Evolutionary conservation across 352 stramenopile genomes (phyloP).

Genomic region (Thraustochytrium striatum): DNA sequence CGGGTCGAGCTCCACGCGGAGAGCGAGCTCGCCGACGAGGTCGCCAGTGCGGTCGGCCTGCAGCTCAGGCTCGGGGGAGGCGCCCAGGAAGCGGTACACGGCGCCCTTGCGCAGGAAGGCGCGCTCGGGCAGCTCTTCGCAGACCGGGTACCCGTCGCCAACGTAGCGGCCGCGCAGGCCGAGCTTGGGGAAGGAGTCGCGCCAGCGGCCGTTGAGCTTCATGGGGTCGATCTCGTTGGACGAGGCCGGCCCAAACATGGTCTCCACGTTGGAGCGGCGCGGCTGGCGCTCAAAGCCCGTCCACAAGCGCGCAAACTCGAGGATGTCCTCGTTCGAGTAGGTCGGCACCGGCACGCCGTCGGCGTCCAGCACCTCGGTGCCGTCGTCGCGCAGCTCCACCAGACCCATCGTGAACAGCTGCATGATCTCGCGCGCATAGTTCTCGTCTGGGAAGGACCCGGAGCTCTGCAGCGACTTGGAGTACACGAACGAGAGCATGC

Average conservation of each 20-base stretch:
- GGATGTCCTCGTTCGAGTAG: constrained; percentile 62
- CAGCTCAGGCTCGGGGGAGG: constrained; percentile 17
- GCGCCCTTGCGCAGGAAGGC: constrained; percentile 61
- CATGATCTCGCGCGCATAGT: constrained; percentile 63
- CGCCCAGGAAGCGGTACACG: constrained; percentile 54
- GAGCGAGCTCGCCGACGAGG: constrained; percentile 47
- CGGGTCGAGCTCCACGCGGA: constrained; percentile 48
- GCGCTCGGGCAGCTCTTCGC: constrained; percentile 57
- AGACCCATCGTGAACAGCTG: constrained; percentile 64
- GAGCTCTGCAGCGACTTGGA: constrained; percentile 56
- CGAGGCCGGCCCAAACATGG: background rate
- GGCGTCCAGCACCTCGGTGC: constrained; percentile 53
- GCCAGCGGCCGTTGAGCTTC: constrained; percentile 57
- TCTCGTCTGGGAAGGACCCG: constrained; percentile 61
- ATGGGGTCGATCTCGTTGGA: constrained; percentile 60
- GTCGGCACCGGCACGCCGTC: constrained; percentile 52
- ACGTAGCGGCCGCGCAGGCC: constrained; percentile 61
- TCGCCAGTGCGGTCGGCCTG: background rate
- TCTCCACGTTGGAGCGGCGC: constrained; percentile 54
- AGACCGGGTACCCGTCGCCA: constrained; percentile 64
- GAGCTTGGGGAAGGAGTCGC: constrained; percentile 62
- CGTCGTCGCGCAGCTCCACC: constrained; percentile 59
- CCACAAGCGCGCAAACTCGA: constrained; percentile 61
- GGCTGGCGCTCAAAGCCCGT: constrained; percentile 61
- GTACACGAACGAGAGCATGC: constrained; percentile 61